Evolutionary conservation across 2,329 filamentous ascomycete species (phyloP).

Genomic region (Thielaviopsis populi): DNA sequence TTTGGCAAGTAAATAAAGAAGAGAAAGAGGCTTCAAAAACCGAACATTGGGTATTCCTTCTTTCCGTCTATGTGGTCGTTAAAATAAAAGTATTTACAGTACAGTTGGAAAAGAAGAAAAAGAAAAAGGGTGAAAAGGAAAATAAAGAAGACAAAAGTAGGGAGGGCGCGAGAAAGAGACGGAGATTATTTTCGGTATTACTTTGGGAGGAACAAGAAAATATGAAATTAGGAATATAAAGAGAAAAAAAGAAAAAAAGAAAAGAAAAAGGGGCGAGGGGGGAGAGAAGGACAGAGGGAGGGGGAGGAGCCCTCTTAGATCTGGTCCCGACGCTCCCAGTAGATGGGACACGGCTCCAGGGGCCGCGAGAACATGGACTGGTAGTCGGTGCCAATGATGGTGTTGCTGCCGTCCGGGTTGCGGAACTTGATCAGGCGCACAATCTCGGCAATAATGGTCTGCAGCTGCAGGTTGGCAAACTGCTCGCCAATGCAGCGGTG

Average conservation of each 20-base stretch:
- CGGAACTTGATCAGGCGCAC: conserved; percentile 68
- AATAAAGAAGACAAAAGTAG: neutral
- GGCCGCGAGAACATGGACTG: conserved; percentile 59
- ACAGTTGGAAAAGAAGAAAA: neutral
- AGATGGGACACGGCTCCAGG: conserved; percentile 52
- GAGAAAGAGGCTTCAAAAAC: neutral
- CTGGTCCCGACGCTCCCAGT: conserved; percentile 54
- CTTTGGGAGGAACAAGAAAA: neutral
- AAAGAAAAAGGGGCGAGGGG: neutral
- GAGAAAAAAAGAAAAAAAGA: neutral
- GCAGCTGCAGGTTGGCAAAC: conserved; percentile 84
- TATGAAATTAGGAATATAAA: too few relatives aligned
- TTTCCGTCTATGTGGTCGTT: conserved; percentile 8
- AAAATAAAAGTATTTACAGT: conserved; percentile 13
- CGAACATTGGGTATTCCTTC: neutral
- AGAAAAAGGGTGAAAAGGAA: neutral
- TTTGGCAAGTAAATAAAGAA: too few relatives aligned
- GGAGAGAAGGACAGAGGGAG: neutral
- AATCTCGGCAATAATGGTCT: conserved; percentile 65
- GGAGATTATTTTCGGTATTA: neutral
- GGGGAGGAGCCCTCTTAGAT: neutral
- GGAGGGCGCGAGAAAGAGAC: neutral
- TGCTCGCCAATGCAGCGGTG: conserved; percentile 95
- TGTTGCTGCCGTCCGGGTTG: conserved; percentile 55
- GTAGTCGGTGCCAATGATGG: conserved; percentile 54